Evolutionary conservation across 208 protist genomes (phyloP).

Genomic region (Trichomonas tenax): DNA sequence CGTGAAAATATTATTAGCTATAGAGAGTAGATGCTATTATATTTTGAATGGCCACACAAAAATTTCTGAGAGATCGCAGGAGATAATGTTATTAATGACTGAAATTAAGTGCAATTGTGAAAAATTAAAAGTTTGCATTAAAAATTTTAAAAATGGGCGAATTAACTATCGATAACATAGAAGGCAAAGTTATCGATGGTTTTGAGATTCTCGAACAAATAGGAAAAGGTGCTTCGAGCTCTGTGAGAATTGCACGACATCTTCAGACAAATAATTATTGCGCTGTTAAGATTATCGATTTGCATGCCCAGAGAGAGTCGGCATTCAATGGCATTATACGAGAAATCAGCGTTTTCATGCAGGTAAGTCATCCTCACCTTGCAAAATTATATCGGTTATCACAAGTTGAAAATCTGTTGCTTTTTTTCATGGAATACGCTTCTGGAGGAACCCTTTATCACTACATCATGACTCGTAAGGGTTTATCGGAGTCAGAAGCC

Average conservation of each 20-base stretch:
- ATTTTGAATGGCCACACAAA: no score
- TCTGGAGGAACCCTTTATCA: neutral
- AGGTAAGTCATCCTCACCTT: neutral
- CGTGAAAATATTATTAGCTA: no score
- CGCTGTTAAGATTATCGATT: neutral
- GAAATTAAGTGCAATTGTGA: no score
- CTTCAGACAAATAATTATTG: neutral
- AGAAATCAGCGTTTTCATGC: constrained; percentile 15
- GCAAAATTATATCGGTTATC: neutral
- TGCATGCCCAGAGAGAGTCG: neutral
- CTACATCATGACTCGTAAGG: neutral
- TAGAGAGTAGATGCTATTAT: no score
- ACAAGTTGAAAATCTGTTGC: neutral
- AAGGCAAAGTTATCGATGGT: neutral
- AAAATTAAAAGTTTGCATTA: no score
- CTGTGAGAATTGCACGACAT: neutral
- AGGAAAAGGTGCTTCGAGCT: neutral
- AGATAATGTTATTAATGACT: no score
- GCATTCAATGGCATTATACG: constrained; percentile 9
- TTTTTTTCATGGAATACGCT: constrained; percentile 8
- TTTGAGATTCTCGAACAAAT: neutral
- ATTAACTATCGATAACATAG: neutral
- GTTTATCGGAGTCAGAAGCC: neutral
- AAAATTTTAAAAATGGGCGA: neutral
- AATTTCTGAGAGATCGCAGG: no score